phyloP scores from a whole-genome alignment of 2,329 filamentous ascomycete species.

The Claviceps digitariae region DNA sequence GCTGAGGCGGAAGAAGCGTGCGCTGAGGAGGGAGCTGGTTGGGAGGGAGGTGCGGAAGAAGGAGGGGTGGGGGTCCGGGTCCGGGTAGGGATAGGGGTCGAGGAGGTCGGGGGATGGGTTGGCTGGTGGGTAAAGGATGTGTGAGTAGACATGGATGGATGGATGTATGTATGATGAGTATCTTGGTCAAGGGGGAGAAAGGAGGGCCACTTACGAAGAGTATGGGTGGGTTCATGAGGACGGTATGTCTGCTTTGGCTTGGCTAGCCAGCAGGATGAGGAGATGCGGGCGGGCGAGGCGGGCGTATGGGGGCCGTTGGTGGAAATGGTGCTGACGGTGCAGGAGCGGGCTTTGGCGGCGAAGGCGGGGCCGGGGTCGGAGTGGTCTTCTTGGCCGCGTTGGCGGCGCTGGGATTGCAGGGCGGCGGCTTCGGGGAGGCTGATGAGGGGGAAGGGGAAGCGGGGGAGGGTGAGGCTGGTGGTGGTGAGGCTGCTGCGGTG shows the following conservation, averaged over 20 bases:
- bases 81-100: neutral
- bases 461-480: constrained; percentile 10
- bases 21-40: constrained; percentile 7
- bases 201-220: constrained; percentile 1
- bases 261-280: neutral
- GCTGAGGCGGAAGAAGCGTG: constrained; percentile 10
- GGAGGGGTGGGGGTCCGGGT: constrained; percentile 2
- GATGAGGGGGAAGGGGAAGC: constrained; percentile 23
- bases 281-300: constrained; percentile 9
- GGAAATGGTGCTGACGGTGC: constrained; percentile 18
- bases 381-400: constrained; percentile 24
- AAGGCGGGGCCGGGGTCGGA: constrained; percentile 18
- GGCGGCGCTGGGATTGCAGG: constrained; percentile 18
- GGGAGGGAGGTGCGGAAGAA: constrained; percentile 6
- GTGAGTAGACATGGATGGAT: no score
- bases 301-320: constrained; percentile 16
- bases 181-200: neutral
- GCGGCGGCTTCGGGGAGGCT: constrained; percentile 24
- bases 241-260: constrained; percentile 1
- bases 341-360: constrained; percentile 15
- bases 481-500: constrained; percentile 12
- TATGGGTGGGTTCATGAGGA: neutral
- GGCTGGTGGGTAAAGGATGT: no score
- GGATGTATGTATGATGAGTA: no score
- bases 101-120: constrained; percentile 4